Evolutionary conservation across 768 basidiomycete genomes (phyloP).

Genomic region (Podaxis sp.): DNA sequence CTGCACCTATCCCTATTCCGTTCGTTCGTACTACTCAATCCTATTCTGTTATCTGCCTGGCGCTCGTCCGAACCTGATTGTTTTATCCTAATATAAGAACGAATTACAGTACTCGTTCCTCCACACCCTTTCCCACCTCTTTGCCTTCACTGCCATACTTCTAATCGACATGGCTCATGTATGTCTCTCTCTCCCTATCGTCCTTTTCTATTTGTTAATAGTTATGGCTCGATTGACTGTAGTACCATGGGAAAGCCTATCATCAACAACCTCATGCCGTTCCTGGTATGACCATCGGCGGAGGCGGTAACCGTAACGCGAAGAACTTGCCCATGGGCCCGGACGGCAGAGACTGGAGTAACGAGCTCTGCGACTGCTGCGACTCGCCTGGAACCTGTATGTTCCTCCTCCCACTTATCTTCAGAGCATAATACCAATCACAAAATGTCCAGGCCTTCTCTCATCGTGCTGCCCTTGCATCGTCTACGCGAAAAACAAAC

Average conservation of each 20-base stretch:
- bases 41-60: background rate
- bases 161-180: background rate
- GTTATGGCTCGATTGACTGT: background rate
- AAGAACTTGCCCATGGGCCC: slow-evolving; percentile 30
- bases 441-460: slow-evolving; percentile 28
- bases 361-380: slow-evolving; percentile 30
- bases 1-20: background rate
- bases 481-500: slow-evolving; percentile 37
- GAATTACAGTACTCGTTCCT: background rate
- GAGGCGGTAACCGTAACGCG: slow-evolving; percentile 33
- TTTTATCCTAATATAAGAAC: background rate
- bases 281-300: slow-evolving; percentile 23
- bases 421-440: background rate
- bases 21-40: too few species aligned
- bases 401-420: slow-evolving; percentile 10
- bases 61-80: background rate
- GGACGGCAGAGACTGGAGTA: slow-evolving; percentile 37
- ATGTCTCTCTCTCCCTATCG: background rate
- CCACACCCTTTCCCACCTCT: background rate
- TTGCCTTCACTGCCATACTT: background rate
- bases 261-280: slow-evolving; percentile 7
- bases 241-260: background rate
- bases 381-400: slow-evolving; percentile 30
- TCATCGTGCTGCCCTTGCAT: slow-evolving; percentile 42
- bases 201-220: background rate